These are phyloP conservation scores for Leishmania major DNA, from an alignment of 208 protist species.

Conservation along the genomic window DNA sequence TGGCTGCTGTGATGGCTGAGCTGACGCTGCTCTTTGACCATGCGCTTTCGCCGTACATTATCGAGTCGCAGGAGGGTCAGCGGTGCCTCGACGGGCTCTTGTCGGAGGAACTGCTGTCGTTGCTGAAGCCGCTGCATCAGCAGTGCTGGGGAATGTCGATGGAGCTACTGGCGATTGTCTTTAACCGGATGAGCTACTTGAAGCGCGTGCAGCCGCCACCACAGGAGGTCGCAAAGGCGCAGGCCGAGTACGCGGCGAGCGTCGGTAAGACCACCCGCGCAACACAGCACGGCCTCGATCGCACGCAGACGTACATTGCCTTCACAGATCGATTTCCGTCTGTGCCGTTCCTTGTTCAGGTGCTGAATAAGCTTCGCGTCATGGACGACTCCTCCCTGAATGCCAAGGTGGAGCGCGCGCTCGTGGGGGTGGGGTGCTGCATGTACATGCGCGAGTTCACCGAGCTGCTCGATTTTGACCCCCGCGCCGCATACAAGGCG, in stretches of 20 bases:
- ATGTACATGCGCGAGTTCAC: constrained; percentile 83
- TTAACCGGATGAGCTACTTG: constrained; percentile 75
- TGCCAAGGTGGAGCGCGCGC: constrained; percentile 71
- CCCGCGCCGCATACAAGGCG: constrained; percentile 49
- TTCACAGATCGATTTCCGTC: constrained; percentile 73
- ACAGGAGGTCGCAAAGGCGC: constrained; percentile 23
- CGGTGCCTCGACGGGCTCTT: constrained; percentile 70
- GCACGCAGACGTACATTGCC: constrained; percentile 27
- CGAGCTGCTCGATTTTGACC: constrained; percentile 77
- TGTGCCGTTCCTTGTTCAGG: constrained; percentile 69
- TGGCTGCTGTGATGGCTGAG: constrained; percentile 46
- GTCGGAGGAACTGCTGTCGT: constrained; percentile 63
- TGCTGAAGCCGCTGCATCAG: constrained; percentile 82
- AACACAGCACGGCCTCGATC: constrained; percentile 1
- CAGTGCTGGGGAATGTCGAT: constrained; percentile 70
- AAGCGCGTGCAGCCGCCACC: constrained; percentile 57
- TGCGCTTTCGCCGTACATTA: constrained; percentile 80
- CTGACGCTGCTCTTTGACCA: constrained; percentile 63
- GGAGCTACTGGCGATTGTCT: constrained; percentile 62
- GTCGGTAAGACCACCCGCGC: neutral
- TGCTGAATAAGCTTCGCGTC: constrained; percentile 84
- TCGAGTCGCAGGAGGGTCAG: constrained; percentile 71
- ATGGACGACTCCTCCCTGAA: constrained; percentile 83
- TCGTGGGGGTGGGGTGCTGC: constrained; percentile 70
- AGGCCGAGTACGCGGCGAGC: constrained; percentile 11